Evolutionary conservation across 805 yeast genomes (phyloP), one percentile per base, ranked within the genome.

Genomic region (Candida arabinofermentans): DNA sequence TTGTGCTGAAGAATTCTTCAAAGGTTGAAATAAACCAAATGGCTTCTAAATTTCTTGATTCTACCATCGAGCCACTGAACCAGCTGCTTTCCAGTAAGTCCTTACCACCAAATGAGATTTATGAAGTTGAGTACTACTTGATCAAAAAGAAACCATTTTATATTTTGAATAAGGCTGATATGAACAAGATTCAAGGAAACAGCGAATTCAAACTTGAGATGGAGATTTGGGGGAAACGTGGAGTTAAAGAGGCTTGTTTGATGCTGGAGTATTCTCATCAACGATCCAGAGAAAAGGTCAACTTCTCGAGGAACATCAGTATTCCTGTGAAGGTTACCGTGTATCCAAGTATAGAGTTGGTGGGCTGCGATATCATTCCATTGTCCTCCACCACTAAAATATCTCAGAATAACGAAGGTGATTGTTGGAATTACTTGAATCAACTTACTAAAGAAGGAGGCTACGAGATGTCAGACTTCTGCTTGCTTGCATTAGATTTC

Each of bases 361-460:
- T 83, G 2, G 81, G 86, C 3, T 83, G 83, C 58, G 96, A 88
- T 53, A 65, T 91, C 4, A 62, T 87, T 13, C 89, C 88, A 2
- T 54, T 83, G 16, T 62, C 64, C 4, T 57, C 63, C 13, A 50
- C 48, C 32, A 53, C 61, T 1, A 48, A 57, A 31, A 43, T 71
- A 23, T 55, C 60, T 12, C 46, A 55, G 7, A 45, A 44, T 27
- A 50, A 48, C 21, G 48, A 44, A 21, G 55, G 58, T 23, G 49
- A 44, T 21, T 58, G 61, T 24, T 59, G 66, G 66, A 42, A 42
- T 17, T 66, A 69, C 27, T 47, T 69, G 29, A 41, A 53, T 12
- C 53, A 55, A 31, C 54, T 71, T 48, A 49, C 59, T 7, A 41
- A 38, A 6, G 44, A 59, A 27, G 62, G 61, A 6, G 58, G n/a